Conservation (phyloP, 768 basidiomycete genomes). For the Tubosaeta sp. region DNA sequence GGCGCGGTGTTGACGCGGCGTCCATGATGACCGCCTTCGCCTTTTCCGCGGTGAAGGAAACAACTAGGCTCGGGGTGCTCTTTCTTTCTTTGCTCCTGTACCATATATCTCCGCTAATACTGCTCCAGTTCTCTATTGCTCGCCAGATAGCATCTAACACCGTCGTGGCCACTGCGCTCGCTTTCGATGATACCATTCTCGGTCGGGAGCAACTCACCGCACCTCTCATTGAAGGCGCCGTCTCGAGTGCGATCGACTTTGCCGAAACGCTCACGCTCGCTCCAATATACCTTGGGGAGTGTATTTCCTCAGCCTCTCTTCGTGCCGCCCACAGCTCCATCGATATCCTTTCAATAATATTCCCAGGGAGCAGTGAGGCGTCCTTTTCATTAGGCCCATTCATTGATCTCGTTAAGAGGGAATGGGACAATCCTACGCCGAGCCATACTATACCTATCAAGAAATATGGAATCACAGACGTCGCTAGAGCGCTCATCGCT, state of each 20-base stretch:
- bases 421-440: slow-evolving; percentile 59
- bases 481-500: slow-evolving; percentile 66
- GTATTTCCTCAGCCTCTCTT: slow-evolving; percentile 70
- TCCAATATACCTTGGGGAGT: slow-evolving; percentile 71
- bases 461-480: slow-evolving; percentile 59
- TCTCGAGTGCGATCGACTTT: slow-evolving; percentile 57
- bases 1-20: slow-evolving; percentile 64
- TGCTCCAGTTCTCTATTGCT: slow-evolving; percentile 60
- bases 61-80: slow-evolving; percentile 68
- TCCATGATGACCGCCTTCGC: slow-evolving; percentile 58
- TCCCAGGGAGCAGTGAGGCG: slow-evolving; percentile 72
- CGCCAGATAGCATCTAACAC: slow-evolving; percentile 57
- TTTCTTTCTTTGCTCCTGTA: slow-evolving; percentile 4
- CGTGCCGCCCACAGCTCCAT: slow-evolving; percentile 72
- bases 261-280: slow-evolving; percentile 71
- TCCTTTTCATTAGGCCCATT: slow-evolving; percentile 80
- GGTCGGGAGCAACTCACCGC: slow-evolving; percentile 57
- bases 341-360: slow-evolving; percentile 66
- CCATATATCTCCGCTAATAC: slow-evolving; percentile 4
- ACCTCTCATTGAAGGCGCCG: slow-evolving; percentile 52
- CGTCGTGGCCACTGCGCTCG: slow-evolving; percentile 53
- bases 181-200: slow-evolving; percentile 64
- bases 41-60: slow-evolving; percentile 62
- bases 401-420: slow-evolving; percentile 72
- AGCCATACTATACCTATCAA: slow-evolving; percentile 53